Conservation (phyloP, 768 basidiomycete species). For the Tulasnella calospora region DNA sequence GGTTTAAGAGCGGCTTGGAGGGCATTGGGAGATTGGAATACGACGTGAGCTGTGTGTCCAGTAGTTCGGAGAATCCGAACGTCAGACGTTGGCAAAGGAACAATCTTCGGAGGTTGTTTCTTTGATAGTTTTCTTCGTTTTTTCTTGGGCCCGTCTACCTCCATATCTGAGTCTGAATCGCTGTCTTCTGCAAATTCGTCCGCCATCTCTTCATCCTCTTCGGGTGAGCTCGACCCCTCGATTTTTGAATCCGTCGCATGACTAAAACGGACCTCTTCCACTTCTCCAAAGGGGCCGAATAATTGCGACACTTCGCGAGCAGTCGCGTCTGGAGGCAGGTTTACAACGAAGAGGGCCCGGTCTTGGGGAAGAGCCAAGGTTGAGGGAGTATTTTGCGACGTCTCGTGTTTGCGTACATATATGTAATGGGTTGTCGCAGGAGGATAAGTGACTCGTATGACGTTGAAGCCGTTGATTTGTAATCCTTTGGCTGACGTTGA, state of each 20-base stretch:
- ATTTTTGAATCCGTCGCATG: constrained; percentile 30
- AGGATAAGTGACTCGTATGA: neutral
- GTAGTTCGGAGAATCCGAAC: constrained; percentile 58
- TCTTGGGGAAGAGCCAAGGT: constrained; percentile 43
- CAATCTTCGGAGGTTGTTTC: constrained; percentile 43
- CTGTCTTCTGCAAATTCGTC: constrained; percentile 32
- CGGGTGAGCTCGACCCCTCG: constrained; percentile 16
- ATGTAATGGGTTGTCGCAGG: constrained; percentile 54
- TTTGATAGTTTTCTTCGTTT: constrained; percentile 43
- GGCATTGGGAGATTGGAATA: constrained; percentile 67
- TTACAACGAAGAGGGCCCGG: constrained; percentile 82
- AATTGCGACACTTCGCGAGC: constrained; percentile 70
- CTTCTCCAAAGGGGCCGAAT: constrained; percentile 71
- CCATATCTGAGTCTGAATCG: constrained; percentile 32
- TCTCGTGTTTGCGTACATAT: constrained; percentile 66
- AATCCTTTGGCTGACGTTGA: neutral
- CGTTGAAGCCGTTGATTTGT: neutral
- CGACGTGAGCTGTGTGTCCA: constrained; percentile 65
- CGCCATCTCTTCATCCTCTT: constrained; percentile 33
- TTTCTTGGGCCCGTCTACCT: constrained; percentile 42
- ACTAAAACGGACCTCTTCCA: constrained; percentile 70
- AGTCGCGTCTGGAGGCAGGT: constrained; percentile 82
- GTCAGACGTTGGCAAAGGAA: constrained; percentile 52
- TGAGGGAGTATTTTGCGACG: constrained; percentile 31
- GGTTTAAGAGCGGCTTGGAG: constrained; percentile 55